A percentile compares a stretch with the other conserved stretches of the same genome.
Conservation (phyloP, 768 basidiomycete genomes). For the Hydnomerulius pinastri region DNA sequence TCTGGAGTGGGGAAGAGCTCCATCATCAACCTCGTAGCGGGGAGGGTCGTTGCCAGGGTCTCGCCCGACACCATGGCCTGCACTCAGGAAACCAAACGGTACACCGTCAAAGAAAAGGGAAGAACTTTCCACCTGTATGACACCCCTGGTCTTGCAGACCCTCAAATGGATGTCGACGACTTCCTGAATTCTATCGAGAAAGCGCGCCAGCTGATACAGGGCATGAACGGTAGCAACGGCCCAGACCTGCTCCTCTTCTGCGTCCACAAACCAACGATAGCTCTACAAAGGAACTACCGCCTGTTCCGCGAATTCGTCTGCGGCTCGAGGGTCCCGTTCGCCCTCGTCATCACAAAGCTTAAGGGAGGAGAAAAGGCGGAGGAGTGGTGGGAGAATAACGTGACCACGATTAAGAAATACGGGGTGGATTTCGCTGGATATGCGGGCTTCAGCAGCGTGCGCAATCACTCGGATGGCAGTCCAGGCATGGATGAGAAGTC, state of each 20-base stretch:
- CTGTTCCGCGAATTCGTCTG: conserved; percentile 31
- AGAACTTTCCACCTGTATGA: conserved; percentile 31
- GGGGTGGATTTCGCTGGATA: conserved; percentile 24
- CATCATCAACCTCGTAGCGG: conserved; percentile 40
- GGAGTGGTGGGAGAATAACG: conserved; percentile 38
- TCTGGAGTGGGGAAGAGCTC: conserved; percentile 42
- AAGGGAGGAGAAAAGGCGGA: conserved; percentile 25
- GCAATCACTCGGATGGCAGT: conserved; percentile 17
- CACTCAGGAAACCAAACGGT: conserved; percentile 29
- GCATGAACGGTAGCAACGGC: conserved; percentile 28
- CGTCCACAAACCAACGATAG: conserved; percentile 27
- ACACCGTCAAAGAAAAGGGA: conserved; percentile 24
- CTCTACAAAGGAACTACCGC: conserved; percentile 27
- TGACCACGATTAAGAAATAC: conserved; percentile 9
- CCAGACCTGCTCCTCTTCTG: conserved; percentile 34
- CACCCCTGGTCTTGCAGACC: conserved; percentile 35
- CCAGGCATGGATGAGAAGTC: conserved; percentile 26
- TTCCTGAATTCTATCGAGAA: conserved; percentile 25
- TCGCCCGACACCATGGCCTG: conserved; percentile 35
- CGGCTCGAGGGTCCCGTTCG: conserved; percentile 25
- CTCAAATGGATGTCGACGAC: conserved; percentile 14
- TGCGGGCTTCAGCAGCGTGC: conserved; percentile 35
- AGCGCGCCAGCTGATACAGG: conserved; percentile 32
- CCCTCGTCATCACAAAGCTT: conserved; percentile 33
- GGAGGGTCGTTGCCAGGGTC: conserved; percentile 24